Conservation (phyloP, 345 rosid genomes). For the Punica granatum region DNA sequence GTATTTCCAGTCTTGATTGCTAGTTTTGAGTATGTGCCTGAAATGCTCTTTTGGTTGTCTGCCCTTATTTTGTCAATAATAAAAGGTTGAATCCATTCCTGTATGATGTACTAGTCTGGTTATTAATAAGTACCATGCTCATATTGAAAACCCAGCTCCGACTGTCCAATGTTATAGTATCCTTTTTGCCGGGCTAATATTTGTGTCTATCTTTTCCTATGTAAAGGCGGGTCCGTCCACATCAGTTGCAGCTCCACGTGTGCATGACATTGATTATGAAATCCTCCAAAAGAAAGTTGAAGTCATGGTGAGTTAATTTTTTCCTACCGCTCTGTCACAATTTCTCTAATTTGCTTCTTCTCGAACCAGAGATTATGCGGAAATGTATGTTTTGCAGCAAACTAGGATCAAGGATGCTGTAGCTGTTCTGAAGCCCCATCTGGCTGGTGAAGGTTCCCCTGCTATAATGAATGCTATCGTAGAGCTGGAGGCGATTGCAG, state of each 20-base stretch:
- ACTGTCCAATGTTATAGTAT: no score
- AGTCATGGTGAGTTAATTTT: not conserved
- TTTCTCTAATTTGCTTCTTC: not conserved
- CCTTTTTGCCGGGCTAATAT: not conserved
- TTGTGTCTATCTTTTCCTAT: not conserved
- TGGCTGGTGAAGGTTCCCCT: constrained; percentile 19
- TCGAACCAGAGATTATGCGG: not conserved
- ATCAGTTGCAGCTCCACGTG: not conserved
- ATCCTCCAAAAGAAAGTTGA: constrained; percentile 7
- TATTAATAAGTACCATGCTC: no score
- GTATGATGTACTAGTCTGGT: no score
- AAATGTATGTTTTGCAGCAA: constrained; percentile 40
- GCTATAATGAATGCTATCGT: constrained; percentile 39
- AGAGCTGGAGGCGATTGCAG: constrained; percentile 57
- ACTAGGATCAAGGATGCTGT: constrained; percentile 42
- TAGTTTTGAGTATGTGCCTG: not conserved
- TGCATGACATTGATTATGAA: not conserved
- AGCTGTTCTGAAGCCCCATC: constrained; percentile 37
- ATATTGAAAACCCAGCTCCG: no score
- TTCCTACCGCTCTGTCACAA: not conserved
- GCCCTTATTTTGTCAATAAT: not conserved
- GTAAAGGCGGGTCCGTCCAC: not conserved
- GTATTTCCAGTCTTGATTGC: not conserved
- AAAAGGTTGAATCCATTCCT: not conserved
- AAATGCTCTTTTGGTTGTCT: not conserved